These are phyloP conservation scores for Russula emetica DNA, from an alignment of 768 basidiomycete genomes.

Conservation along the genomic window DNA sequence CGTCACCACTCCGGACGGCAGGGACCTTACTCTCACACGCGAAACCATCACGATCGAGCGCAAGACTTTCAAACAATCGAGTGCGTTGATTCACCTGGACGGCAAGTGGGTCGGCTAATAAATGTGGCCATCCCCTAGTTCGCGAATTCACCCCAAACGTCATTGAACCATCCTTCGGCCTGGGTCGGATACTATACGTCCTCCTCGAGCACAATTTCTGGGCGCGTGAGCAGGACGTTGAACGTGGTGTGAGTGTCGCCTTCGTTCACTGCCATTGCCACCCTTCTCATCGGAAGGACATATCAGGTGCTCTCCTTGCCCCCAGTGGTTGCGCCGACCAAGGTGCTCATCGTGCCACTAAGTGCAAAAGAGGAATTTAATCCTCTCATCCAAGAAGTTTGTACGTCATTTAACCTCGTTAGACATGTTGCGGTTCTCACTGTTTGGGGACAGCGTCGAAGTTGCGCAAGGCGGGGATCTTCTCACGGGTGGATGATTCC, in stretches of 20 bases:
- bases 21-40: slow-evolving; percentile 64
- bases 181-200: slow-evolving; percentile 92
- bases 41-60: slow-evolving; percentile 73
- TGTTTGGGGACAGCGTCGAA: slow-evolving; percentile 59
- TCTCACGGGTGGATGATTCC: slow-evolving; percentile 93
- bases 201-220: slow-evolving; percentile 96
- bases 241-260: slow-evolving; percentile 68
- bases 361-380: slow-evolving; percentile 81
- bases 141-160: slow-evolving; percentile 97
- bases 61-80: slow-evolving; percentile 82
- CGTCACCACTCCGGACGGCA: slow-evolving; percentile 50
- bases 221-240: slow-evolving; percentile 87
- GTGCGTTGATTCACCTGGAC: slow-evolving; percentile 42
- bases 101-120: slow-evolving; percentile 27
- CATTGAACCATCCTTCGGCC: slow-evolving; percentile 97
- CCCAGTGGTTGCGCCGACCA: slow-evolving; percentile 87
- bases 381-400: slow-evolving; percentile 82
- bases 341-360: slow-evolving; percentile 93
- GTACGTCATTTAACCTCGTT: slow-evolving; percentile 47
- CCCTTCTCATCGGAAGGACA: slow-evolving; percentile 11
- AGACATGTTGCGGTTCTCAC: slow-evolving; percentile 8
- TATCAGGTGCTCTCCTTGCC: slow-evolving; percentile 85
- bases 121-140: slow-evolving; percentile 45
- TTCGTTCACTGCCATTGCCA: background rate
- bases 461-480: slow-evolving; percentile 83